Percentiles rank a stretch among this genome's conserved stretches.
Conservation (phyloP, 2,329 filamentous ascomycete genomes). For the Trichoderma brevicompactum region DNA sequence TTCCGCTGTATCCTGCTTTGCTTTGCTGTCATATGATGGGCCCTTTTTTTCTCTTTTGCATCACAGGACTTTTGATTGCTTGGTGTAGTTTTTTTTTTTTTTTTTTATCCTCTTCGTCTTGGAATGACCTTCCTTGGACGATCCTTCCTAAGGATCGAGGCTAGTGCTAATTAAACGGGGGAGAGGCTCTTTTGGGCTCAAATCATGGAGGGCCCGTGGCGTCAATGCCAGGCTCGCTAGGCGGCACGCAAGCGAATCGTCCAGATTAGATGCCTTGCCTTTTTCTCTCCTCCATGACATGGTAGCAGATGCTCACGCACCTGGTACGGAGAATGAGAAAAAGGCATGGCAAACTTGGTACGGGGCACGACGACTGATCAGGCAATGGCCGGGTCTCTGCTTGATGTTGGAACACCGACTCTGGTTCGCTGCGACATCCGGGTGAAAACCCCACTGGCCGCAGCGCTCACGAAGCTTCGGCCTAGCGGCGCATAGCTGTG, state of each 20-base stretch:
- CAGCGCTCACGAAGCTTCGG: constrained; percentile 3
- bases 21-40: no score
- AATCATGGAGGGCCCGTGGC: constrained; percentile 12
- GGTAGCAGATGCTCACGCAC: background rate
- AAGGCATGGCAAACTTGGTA: background rate
- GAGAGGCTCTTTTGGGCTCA: constrained; percentile 2
- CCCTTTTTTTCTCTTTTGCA: background rate
- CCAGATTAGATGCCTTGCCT: constrained; percentile 2
- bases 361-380: constrained; percentile 7
- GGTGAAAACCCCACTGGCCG: background rate
- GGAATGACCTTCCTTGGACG: background rate
- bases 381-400: constrained; percentile 1
- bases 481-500: constrained; percentile 3
- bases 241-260: constrained; percentile 16
- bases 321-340: background rate
- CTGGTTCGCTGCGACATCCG: constrained; percentile 25
- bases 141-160: constrained; percentile 18
- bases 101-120: background rate
- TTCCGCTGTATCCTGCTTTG: no score
- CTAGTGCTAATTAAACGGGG: constrained; percentile 26
- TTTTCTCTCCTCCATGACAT: background rate
- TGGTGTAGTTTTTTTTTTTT: background rate
- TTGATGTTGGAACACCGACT: background rate
- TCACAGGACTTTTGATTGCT: background rate
- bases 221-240: constrained; percentile 18